phyloP scores from a whole-genome alignment of 2,329 filamentous ascomycete species.

The Phyllosticta capitalensis region DNA sequence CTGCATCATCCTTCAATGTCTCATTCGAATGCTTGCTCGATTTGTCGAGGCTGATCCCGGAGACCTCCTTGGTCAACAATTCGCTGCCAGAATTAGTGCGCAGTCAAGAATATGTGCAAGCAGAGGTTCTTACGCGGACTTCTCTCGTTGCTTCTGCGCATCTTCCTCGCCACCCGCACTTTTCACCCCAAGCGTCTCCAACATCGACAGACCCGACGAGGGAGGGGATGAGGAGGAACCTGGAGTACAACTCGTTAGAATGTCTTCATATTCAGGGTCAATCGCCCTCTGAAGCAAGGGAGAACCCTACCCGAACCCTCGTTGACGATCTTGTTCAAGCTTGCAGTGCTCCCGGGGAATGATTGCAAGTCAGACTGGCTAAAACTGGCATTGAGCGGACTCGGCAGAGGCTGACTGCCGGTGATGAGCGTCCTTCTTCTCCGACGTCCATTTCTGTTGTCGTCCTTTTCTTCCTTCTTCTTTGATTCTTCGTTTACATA shows the following conservation, averaged over 20 bases:
- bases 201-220: slow-evolving; percentile 46
- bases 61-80: slow-evolving; percentile 83
- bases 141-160: slow-evolving; percentile 72
- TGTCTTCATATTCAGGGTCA: slow-evolving; percentile 31
- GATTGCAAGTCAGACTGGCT: slow-evolving; percentile 62
- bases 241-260: slow-evolving; percentile 49
- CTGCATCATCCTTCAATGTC: slow-evolving; percentile 52
- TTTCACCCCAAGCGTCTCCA: slow-evolving; percentile 47
- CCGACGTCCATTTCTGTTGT: slow-evolving; percentile 82
- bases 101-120: neutral
- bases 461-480: slow-evolving; percentile 67
- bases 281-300: slow-evolving; percentile 24
- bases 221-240: slow-evolving; percentile 37
- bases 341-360: slow-evolving; percentile 53
- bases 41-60: slow-evolving; percentile 83
- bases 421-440: slow-evolving; percentile 90
- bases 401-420: slow-evolving; percentile 90
- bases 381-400: slow-evolving; percentile 87
- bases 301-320: slow-evolving; percentile 51
- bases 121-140: slow-evolving; percentile 66
- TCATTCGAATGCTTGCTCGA: slow-evolving; percentile 39
- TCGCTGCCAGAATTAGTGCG: slow-evolving; percentile 47
- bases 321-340: slow-evolving; percentile 74
- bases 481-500: slow-evolving; percentile 73
- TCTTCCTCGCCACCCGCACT: slow-evolving; percentile 43